Conservation (phyloP, 2,329 filamentous ascomycete genomes). For the Claviceps arundinis region DNA sequence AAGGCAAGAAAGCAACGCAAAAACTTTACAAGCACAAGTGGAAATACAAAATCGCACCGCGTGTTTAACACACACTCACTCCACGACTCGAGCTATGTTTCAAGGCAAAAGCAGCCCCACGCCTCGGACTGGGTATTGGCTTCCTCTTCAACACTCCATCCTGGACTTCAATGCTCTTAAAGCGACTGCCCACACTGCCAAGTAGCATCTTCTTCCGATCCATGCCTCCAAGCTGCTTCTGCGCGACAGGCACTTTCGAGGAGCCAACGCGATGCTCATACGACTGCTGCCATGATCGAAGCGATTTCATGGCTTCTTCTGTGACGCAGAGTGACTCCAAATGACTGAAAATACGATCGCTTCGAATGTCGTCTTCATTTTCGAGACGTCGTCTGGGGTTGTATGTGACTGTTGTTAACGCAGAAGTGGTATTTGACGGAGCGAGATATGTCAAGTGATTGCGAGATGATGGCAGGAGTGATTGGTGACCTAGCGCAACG, state of each 20-base stretch:
- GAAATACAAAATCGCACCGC: neutral
- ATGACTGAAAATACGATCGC: conserved; percentile 30
- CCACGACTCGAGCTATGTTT: neutral
- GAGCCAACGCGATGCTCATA: conserved; percentile 30
- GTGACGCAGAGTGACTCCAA: conserved; percentile 35
- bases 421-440: conserved; percentile 20
- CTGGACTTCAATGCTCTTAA: conserved; percentile 9
- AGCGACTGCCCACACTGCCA: conserved; percentile 1
- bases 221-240: conserved; percentile 17
- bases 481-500: neutral
- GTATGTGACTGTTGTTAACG: conserved; percentile 13
- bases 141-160: conserved; percentile 8
- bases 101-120: conserved; percentile 6
- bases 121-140: conserved; percentile 2
- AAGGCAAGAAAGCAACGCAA: neutral
- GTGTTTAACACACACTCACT: neutral
- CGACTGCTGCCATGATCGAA: conserved; percentile 34
- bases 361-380: conserved; percentile 30
- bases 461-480: neutral
- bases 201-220: conserved; percentile 6
- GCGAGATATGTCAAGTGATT: conserved; percentile 16
- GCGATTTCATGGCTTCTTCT: conserved; percentile 30
- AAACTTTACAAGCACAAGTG: neutral
- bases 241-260: conserved; percentile 26
- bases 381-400: conserved; percentile 6